Conservation (phyloP, 2,329 filamentous ascomycete genomes). For the Nothophaeocryptopus gaeumannii region DNA sequence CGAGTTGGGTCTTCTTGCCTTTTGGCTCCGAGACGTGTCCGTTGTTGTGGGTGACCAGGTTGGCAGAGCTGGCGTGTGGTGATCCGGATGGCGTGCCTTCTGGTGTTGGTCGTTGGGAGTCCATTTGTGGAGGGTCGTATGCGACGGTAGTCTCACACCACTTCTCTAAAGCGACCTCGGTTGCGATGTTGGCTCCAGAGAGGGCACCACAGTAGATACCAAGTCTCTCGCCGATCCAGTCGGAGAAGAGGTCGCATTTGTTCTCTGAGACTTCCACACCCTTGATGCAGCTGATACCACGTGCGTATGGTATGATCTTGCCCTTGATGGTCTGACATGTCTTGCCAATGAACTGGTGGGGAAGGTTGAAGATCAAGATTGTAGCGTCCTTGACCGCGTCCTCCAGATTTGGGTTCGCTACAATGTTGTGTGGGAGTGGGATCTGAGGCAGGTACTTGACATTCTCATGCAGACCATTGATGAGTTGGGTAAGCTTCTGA, state of each 20-base stretch:
- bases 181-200: constrained; percentile 93
- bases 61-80: constrained; percentile 41
- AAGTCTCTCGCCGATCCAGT: constrained; percentile 85
- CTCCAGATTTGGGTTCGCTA: constrained; percentile 76
- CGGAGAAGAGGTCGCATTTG: constrained; percentile 85
- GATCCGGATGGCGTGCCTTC: constrained; percentile 43
- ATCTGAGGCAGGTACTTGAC: constrained; percentile 96
- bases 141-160: constrained; percentile 97
- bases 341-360: constrained; percentile 90
- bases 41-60: constrained; percentile 24
- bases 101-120: constrained; percentile 72
- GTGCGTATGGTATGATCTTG: constrained; percentile 84
- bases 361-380: constrained; percentile 92
- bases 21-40: constrained; percentile 39
- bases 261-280: constrained; percentile 88
- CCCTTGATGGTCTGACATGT: constrained; percentile 82
- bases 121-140: constrained; percentile 87
- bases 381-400: constrained; percentile 80
- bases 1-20: constrained; percentile 52
- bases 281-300: constrained; percentile 97
- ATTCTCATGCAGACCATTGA: constrained; percentile 93
- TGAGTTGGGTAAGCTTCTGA: constrained; percentile 84
- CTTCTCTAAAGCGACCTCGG: constrained; percentile 90
- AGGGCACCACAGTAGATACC: constrained; percentile 96
- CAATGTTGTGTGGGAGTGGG: constrained; percentile 73